A percentile compares a stretch with the other conserved stretches of the same genome.
phyloP scores from a whole-genome alignment of 1,284 basidiomycete species.

The Ceratobasidium sp. region DNA sequence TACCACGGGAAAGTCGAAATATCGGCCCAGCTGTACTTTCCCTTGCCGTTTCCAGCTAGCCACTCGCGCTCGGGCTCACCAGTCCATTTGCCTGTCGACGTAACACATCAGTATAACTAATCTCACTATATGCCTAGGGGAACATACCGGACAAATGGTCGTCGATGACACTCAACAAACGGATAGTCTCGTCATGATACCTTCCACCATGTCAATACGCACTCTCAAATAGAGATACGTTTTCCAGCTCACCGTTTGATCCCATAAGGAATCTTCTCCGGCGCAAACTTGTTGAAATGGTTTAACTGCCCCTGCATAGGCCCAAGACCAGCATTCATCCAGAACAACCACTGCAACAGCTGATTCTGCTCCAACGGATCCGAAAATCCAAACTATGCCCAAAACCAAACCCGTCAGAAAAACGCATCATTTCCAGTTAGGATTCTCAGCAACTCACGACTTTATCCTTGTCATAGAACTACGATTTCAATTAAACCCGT shows the following conservation, averaged over 20 bases:
- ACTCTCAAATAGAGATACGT: not conserved
- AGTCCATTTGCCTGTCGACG: conserved; percentile 24
- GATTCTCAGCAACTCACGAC: not conserved
- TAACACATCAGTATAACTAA: not conserved
- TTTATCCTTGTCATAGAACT: conserved; percentile 43
- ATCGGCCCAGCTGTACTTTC: conserved; percentile 43
- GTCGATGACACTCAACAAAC: conserved; percentile 39
- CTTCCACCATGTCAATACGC: conserved; percentile 1
- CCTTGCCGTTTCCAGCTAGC: conserved; percentile 41
- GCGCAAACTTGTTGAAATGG: conserved; percentile 44
- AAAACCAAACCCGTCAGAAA: not conserved
- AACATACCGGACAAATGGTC: conserved; percentile 41
- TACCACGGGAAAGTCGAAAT: conserved; percentile 38
- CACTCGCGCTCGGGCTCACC: conserved; percentile 36
- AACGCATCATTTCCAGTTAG: not conserved
- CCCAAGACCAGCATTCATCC: conserved; percentile 42
- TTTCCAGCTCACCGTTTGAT: conserved; percentile 28
- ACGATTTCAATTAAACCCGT: not conserved
- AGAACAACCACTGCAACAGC: conserved; percentile 43
- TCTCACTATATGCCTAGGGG: too few species aligned
- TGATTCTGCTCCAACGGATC: conserved; percentile 42
- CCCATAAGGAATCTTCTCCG: conserved; percentile 38
- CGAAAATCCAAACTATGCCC: conserved; percentile 29
- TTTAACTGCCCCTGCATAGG: conserved; percentile 44
- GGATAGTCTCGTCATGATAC: conserved; percentile 39